Evolutionary conservation across 1,284 basidiomycete genomes (phyloP), one percentile per base, ranked within the genome.

Genomic region (Boletus nobilissimus): DNA sequence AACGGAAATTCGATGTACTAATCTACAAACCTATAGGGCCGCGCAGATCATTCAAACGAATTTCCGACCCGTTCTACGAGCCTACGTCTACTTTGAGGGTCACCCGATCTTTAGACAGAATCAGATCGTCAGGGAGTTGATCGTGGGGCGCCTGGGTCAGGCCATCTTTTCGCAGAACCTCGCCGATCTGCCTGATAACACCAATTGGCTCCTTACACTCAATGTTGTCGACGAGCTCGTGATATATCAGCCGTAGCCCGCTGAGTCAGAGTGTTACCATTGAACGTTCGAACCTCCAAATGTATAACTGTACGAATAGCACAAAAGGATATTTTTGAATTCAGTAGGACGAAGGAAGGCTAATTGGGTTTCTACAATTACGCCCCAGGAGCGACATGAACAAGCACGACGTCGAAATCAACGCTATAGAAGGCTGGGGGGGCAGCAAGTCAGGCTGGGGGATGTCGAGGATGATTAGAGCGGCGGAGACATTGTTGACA

Each of bases 21-120:
- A 54, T n/a, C 51, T n/a, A 54, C 14, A 16, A 54, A 54, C 51
- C 1, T 16, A n/a, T 16, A 54, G 51, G 13, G 1, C 29, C 13
- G 4, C 51, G 11, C 3, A 6, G 26, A n/a, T 0, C 51, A 54
- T n/a, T 29, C 11, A 54, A 0, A 54, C 29, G 29, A n/a, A 14
- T 0, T n/a, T 54, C 51, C 29, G 14, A 7, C 51, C 51, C n/a
- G 4, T 54, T 54, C 51, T 54, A 14, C 51, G 26, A 16, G 51
- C 51, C 51, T 54, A 54, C 51, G 3, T 54, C 0, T 22, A n/a
- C 14, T 10, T 16, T 18, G 2, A 1, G n/a, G n/a, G n/a, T n/a
- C n/a, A n/a, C n/a, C n/a, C n/a, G n/a, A n/a, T n/a, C n/a, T 26
- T 5, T 29, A 5, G 1, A n/a, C 4, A 16, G 26, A 8, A 10